A percentile compares a stretch with the other conserved stretches of the same genome.
Conservation (phyloP, 208 protist species). For the Herpetomonas samuelpessoai region DNA sequence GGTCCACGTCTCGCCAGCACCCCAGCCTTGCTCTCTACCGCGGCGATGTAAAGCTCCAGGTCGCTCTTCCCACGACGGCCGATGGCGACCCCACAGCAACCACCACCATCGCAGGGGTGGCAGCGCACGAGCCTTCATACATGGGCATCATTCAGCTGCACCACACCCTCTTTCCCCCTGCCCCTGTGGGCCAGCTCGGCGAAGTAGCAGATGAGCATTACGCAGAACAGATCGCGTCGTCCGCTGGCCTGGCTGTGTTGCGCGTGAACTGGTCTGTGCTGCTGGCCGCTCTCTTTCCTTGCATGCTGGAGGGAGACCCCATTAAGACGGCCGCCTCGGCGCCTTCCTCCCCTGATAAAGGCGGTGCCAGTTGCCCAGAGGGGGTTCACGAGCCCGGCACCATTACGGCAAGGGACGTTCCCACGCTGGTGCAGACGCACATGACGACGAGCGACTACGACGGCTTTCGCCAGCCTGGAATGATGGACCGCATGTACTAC, state of each 20-base stretch:
- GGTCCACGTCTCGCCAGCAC: constrained; percentile 22
- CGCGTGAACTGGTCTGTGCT: constrained; percentile 66
- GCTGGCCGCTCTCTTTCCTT: constrained; percentile 60
- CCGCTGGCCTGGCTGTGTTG: constrained; percentile 63
- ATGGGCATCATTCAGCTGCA: constrained; percentile 69
- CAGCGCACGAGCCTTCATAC: too few species aligned
- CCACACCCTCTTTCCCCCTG: constrained; percentile 61
- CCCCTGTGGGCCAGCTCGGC: constrained; percentile 16
- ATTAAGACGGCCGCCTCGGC: not conserved
- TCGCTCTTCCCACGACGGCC: not conserved
- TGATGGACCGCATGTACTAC: constrained; percentile 84
- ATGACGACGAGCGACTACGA: constrained; percentile 29
- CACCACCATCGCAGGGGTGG: too few species aligned
- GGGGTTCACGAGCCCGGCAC: not conserved
- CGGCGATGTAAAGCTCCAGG: constrained; percentile 20
- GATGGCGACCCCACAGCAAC: not conserved
- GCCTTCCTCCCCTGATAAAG: not conserved
- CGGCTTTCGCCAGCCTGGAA: constrained; percentile 44
- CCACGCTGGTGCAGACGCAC: constrained; percentile 1
- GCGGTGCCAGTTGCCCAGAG: not conserved
- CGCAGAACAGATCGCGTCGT: constrained; percentile 45
- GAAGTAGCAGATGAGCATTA: constrained; percentile 63
- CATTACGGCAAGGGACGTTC: not conserved
- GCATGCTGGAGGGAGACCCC: constrained; percentile 3
- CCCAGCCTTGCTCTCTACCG: constrained; percentile 63